Percentiles rank a stretch among this genome's conserved stretches.
These are phyloP conservation scores for Aphanomyces euteiches DNA, from an alignment of 352 stramenopile genomes.

Conservation along the genomic window DNA sequence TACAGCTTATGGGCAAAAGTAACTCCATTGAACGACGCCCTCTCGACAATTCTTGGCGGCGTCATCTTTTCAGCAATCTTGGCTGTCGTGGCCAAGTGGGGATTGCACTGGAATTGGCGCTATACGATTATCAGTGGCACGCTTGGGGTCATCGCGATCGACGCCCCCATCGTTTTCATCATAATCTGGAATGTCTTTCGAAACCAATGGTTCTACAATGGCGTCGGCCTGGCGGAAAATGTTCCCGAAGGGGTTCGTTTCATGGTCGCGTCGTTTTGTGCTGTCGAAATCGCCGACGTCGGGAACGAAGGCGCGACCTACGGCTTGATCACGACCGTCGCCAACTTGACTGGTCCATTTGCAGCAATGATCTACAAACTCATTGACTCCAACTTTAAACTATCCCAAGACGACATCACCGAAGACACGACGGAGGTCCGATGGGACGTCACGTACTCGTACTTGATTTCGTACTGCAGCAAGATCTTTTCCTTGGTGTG, in stretches of 20 bases:
- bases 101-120: too few relatives aligned
- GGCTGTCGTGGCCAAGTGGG: background rate
- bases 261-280: slow-evolving; percentile 26
- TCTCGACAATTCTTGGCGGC: slow-evolving; percentile 32
- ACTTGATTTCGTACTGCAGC: slow-evolving; percentile 34
- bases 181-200: too few relatives aligned
- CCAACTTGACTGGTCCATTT: too few relatives aligned
- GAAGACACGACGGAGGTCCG: slow-evolving; percentile 36
- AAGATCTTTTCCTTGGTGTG: slow-evolving; percentile 29
- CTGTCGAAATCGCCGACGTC: slow-evolving; percentile 39
- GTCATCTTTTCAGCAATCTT: slow-evolving; percentile 12
- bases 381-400: too few relatives aligned
- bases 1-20: slow-evolving; percentile 44
- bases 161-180: too few relatives aligned
- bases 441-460: slow-evolving; percentile 42
- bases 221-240: too few relatives aligned
- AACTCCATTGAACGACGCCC: slow-evolving; percentile 37
- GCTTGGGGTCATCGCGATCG: too few relatives aligned
- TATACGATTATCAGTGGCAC: too few relatives aligned
- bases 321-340: slow-evolving; percentile 28
- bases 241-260: slow-evolving; percentile 1
- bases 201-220: too few relatives aligned
- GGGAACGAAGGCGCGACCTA: slow-evolving; percentile 37
- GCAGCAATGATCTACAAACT: too few relatives aligned
- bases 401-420: slow-evolving; percentile 28